A percentile compares a stretch with the other conserved stretches of the same genome.
phyloP scores from a whole-genome alignment of 495 filamentous ascomycete species.

The Penicillium diatomitis region DNA sequence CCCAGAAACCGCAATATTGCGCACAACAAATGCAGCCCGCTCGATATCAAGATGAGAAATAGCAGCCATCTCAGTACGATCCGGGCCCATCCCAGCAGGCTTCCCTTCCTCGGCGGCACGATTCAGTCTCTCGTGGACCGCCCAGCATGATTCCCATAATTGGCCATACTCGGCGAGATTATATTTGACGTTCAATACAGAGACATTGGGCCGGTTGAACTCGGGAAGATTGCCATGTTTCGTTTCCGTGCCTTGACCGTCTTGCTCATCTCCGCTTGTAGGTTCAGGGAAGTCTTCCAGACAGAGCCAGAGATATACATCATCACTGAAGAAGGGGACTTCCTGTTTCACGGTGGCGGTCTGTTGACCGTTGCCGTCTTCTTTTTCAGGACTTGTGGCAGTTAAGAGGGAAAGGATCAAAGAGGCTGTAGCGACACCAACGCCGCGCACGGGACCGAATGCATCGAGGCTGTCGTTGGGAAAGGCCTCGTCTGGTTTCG shows the following conservation, averaged over 20 bases:
- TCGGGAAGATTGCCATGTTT: constrained; percentile 15
- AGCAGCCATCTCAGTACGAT: too few species aligned
- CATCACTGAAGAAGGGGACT: constrained; percentile 69
- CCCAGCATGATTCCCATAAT: constrained; percentile 37
- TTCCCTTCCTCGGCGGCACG: neutral
- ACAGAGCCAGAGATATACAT: constrained; percentile 60
- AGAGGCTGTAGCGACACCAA: constrained; percentile 67
- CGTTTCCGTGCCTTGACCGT: constrained; percentile 23
- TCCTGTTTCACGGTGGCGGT: constrained; percentile 10
- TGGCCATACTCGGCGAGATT: constrained; percentile 51
- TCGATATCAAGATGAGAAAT: constrained; percentile 54
- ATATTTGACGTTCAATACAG: constrained; percentile 51
- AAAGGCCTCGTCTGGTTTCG: constrained; percentile 19
- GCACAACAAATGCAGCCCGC: constrained; percentile 55
- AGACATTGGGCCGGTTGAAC: constrained; percentile 22
- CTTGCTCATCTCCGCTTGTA: neutral
- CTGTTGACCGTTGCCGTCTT: too few species aligned
- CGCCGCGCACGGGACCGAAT: constrained; percentile 48
- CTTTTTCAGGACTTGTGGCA: constrained; percentile 3
- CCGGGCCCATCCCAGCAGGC: neutral
- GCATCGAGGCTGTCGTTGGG: constrained; percentile 34
- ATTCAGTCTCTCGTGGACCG: constrained; percentile 39
- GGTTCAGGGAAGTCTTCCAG: constrained; percentile 13
- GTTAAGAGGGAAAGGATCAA: constrained; percentile 56
- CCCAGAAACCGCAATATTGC: constrained; percentile 24